These are phyloP conservation scores for Calonectria pseudoturangicola DNA, from an alignment of 2,329 filamentous ascomycete species.

Conservation along the genomic window DNA sequence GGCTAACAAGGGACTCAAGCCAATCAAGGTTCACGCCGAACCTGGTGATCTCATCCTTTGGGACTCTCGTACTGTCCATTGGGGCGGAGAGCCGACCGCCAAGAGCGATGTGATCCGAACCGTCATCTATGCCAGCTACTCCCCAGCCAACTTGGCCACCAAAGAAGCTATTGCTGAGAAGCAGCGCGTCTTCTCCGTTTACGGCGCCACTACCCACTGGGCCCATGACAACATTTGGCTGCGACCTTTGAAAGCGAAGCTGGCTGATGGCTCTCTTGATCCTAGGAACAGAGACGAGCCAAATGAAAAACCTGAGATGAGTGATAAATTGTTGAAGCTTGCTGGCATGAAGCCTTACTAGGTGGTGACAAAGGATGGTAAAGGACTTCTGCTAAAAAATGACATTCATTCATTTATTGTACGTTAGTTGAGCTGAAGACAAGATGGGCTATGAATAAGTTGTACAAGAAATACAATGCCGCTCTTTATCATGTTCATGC, in stretches of 20 bases:
- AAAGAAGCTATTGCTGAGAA: background rate
- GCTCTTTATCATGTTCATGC: background rate
- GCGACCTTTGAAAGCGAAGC: background rate
- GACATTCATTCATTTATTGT: background rate
- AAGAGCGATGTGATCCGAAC: conserved; percentile 18
- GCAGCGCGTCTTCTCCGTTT: conserved; percentile 10
- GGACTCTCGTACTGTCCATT: conserved; percentile 19
- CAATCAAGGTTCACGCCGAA: conserved; percentile 20
- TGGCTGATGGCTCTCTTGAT: conserved; percentile 9
- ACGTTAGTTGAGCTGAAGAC: background rate
- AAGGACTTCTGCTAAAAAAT: background rate
- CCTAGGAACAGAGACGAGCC: conserved; percentile 24
- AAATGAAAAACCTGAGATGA: background rate
- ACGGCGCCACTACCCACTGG: conserved; percentile 20
- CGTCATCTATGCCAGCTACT: conserved; percentile 19
- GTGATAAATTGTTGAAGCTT: conserved; percentile 20
- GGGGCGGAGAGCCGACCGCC: conserved; percentile 9
- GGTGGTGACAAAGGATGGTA: background rate
- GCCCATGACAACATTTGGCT: conserved; percentile 13
- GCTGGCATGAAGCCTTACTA: conserved; percentile 19
- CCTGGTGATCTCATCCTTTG: conserved; percentile 16
- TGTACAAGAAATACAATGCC: background rate
- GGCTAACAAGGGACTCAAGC: conserved; percentile 14
- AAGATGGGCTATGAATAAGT: background rate
- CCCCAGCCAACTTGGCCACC: conserved; percentile 1